Percentiles rank a stretch among this genome's conserved stretches.
Conservation (phyloP, 805 yeast species). For the Jamesozyma spencerorum region DNA sequence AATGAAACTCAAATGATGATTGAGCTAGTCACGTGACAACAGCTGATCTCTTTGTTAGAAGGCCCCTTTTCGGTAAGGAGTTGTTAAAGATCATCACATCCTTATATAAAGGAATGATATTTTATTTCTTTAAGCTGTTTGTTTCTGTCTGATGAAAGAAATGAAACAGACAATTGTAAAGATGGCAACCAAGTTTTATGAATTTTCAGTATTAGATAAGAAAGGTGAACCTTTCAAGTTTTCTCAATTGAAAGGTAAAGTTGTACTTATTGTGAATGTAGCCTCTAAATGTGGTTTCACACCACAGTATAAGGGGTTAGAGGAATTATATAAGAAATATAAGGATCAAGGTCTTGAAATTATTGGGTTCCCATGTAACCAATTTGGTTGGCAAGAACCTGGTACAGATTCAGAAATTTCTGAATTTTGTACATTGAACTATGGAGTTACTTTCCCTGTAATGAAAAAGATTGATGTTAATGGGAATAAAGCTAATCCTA, state of each 20-base stretch:
- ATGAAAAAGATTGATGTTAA: conserved; percentile 83
- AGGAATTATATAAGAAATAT: conserved; percentile 57
- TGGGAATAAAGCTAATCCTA: conserved; percentile 72
- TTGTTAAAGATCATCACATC: too few species aligned
- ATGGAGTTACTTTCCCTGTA: conserved; percentile 87
- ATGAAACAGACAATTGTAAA: background rate
- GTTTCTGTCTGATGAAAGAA: too few species aligned
- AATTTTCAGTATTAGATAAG: background rate
- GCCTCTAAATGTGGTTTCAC: conserved; percentile 82
- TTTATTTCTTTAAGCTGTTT: too few species aligned
- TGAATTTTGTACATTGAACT: conserved; percentile 64
- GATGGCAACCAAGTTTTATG: conserved; percentile 34
- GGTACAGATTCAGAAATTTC: conserved; percentile 60
- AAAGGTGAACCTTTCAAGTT: conserved; percentile 52
- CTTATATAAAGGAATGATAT: too few species aligned
- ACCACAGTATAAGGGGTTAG: conserved; percentile 68
- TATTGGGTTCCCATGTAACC: conserved; percentile 87
- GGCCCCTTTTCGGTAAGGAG: too few species aligned
- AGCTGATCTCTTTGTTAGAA: too few species aligned
- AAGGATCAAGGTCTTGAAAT: conserved; percentile 54
- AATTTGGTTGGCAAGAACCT: conserved; percentile 77
- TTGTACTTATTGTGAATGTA: conserved; percentile 75
- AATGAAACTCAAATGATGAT: too few species aligned
- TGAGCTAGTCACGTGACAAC: too few species aligned
- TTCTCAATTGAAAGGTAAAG: conserved; percentile 60